Evolutionary conservation across 768 basidiomycete genomes (phyloP).

Genomic region (Termitomyces sp.): DNA sequence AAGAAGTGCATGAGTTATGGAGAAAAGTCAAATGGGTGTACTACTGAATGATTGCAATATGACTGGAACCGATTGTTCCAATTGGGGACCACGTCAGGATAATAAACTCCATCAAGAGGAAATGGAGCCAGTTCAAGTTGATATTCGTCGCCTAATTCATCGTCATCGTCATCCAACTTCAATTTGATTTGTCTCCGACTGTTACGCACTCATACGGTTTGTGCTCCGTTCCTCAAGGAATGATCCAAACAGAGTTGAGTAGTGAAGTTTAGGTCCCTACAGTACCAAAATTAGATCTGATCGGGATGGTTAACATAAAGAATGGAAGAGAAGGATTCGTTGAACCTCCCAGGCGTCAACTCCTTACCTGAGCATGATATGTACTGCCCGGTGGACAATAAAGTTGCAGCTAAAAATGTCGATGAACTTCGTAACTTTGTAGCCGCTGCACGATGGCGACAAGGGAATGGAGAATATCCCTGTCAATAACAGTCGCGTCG

Average conservation of each 20-base stretch:
- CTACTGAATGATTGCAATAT: neutral
- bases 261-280: neutral
- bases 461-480: conserved; percentile 12
- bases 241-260: neutral
- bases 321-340: neutral
- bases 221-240: neutral
- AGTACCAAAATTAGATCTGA: neutral
- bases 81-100: no score
- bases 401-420: neutral
- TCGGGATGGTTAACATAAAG: neutral
- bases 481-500: conserved; percentile 12
- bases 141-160: neutral
- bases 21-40: neutral
- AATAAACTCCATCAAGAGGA: neutral
- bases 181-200: neutral
- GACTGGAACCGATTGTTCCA: no score
- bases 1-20: neutral
- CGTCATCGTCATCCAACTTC: neutral
- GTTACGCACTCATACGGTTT: neutral
- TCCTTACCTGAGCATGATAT: neutral
- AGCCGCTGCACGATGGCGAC: conserved; percentile 12
- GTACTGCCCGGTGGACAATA: neutral
- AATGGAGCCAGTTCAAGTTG: neutral
- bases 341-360: neutral
- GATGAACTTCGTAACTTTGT: neutral